These are phyloP conservation scores for Quercus agrifolia DNA, from an alignment of 306 rosid genomes.

Conservation along the genomic window DNA sequence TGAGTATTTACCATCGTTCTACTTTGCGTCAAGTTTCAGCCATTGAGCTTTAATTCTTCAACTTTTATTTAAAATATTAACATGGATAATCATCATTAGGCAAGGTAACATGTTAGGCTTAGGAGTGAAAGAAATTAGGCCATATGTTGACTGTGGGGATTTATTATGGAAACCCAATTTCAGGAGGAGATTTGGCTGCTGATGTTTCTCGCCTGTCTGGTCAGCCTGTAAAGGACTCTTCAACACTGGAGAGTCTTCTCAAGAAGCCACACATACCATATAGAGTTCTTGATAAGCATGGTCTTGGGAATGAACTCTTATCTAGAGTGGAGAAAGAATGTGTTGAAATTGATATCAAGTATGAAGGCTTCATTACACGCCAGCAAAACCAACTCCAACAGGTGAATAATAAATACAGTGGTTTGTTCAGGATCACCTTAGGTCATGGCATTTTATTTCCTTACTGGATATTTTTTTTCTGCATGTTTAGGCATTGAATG, in stretches of 20 bases:
- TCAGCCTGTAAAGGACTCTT: constrained; percentile 82
- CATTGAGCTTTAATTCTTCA: neutral
- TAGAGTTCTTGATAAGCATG: constrained; percentile 73
- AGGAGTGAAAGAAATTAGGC: neutral
- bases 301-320: constrained; percentile 62
- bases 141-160: neutral
- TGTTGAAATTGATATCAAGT: constrained; percentile 89
- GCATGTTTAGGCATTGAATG: neutral
- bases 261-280: constrained; percentile 94
- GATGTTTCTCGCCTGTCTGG: constrained; percentile 59
- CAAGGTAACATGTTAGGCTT: neutral
- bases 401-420: constrained; percentile 36
- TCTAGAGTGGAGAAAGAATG: constrained; percentile 81
- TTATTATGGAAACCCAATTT: neutral
- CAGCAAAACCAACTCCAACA: constrained; percentile 92
- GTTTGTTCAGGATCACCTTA: neutral
- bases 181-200: constrained; percentile 85
- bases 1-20: neutral
- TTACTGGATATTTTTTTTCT: neutral
- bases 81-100: too few relatives aligned
- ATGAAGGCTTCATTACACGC: constrained; percentile 91
- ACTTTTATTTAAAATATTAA: neutral
- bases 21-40: neutral
- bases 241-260: constrained; percentile 91
- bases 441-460: neutral